Evolutionary conservation across 805 yeast genomes (phyloP).

Genomic region (Ogataea henricii): DNA sequence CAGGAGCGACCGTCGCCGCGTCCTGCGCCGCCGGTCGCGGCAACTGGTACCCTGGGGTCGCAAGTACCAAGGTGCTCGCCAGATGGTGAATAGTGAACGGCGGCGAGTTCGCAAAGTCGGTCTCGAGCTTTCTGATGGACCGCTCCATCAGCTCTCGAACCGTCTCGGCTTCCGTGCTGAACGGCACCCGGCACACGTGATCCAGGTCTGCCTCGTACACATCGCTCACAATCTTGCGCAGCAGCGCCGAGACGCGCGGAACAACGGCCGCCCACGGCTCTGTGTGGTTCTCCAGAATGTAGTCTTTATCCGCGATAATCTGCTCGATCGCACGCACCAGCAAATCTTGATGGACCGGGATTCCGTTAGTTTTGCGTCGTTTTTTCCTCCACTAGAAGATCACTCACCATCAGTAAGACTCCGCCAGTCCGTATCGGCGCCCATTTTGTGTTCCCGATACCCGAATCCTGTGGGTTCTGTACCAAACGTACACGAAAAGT

Average conservation of each 20-base stretch:
- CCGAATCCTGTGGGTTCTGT: too few relatives aligned
- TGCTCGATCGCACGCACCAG: slow-evolving; percentile 13
- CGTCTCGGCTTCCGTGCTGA: slow-evolving; percentile 14
- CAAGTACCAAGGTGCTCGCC: slow-evolving; percentile 16
- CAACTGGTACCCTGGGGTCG: slow-evolving; percentile 18
- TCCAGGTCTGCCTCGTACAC: slow-evolving; percentile 23
- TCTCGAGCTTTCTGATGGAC: slow-evolving; percentile 11
- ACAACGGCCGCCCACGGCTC: slow-evolving; percentile 20
- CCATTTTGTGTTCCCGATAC: background rate
- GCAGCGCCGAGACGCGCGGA: slow-evolving; percentile 12
- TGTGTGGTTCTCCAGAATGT: slow-evolving; percentile 17
- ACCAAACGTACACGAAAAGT: background rate
- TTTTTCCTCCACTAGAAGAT: background rate
- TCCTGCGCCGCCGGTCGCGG: background rate
- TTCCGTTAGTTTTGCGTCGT: background rate
- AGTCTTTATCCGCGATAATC: slow-evolving; percentile 21
- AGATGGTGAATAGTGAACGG: slow-evolving; percentile 34
- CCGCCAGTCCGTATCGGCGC: slow-evolving; percentile 4
- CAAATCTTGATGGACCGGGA: slow-evolving; percentile 5
- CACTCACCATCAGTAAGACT: slow-evolving; percentile 15
- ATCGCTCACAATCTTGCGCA: slow-evolving; percentile 11
- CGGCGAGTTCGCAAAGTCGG: slow-evolving; percentile 27
- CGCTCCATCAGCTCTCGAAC: slow-evolving; percentile 19
- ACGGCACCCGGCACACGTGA: slow-evolving; percentile 15
- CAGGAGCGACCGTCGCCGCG: background rate